A percentile compares a stretch with the other conserved stretches of the same genome.
Conservation (phyloP, 495 filamentous ascomycete species). For the Pseudomonodictys pantanalensis region DNA sequence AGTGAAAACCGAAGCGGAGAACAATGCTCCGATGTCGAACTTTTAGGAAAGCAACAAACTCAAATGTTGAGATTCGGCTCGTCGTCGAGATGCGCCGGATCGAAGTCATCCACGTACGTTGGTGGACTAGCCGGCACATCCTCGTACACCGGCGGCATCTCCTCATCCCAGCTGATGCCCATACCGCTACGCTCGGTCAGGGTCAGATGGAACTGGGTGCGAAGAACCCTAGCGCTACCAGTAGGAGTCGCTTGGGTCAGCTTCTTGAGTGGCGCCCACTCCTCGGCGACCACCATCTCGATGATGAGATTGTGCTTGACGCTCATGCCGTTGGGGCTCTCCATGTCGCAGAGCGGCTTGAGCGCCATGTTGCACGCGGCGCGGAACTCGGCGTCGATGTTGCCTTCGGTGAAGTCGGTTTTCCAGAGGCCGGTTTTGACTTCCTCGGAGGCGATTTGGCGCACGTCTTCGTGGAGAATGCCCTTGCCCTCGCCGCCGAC, state of each 20-base stretch:
- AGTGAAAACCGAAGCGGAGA: no score
- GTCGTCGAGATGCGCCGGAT: slow-evolving; percentile 18
- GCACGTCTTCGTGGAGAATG: slow-evolving; percentile 69
- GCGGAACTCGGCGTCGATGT: slow-evolving; percentile 79
- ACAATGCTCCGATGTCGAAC: no score
- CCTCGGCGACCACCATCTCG: slow-evolving; percentile 92
- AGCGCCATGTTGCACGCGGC: slow-evolving; percentile 60
- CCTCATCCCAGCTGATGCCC: slow-evolving; percentile 96
- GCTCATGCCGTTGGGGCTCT: slow-evolving; percentile 70
- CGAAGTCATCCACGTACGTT: slow-evolving; percentile 57
- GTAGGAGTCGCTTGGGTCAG: slow-evolving; percentile 75
- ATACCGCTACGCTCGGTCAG: slow-evolving; percentile 83
- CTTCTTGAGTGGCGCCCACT: slow-evolving; percentile 72
- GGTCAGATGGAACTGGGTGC: slow-evolving; percentile 82
- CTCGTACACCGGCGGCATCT: slow-evolving; percentile 90
- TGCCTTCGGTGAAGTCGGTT: slow-evolving; percentile 60
- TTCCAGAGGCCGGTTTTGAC: slow-evolving; percentile 94
- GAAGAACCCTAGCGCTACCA: slow-evolving; percentile 82
- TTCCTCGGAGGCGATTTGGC: slow-evolving; percentile 70
- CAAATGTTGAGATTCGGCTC: no score
- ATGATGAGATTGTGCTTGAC: slow-evolving; percentile 82
- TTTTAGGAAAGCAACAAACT: no score
- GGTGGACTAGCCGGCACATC: slow-evolving; percentile 89
- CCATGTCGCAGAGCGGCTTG: slow-evolving; percentile 75
- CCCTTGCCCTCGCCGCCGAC: slow-evolving; percentile 72